These are phyloP conservation scores for Pseudozyma hubeiensis DNA, from an alignment of 1,284 basidiomycete species.

Conservation along the genomic window DNA sequence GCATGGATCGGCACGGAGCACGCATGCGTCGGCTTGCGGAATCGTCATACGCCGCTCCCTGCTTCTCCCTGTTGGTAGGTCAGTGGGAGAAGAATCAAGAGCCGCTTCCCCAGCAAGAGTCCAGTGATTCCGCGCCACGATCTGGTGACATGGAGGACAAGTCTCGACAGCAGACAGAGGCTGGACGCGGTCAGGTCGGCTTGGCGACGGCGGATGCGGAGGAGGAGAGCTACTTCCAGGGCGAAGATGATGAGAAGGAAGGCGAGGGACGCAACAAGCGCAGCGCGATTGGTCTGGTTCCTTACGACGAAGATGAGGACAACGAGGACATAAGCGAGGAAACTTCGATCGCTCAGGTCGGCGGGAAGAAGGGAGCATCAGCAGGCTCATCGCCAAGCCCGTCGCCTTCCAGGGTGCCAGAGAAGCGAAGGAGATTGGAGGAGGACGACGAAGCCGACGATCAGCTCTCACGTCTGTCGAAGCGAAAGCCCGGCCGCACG, in stretches of 20 bases:
- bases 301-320: constrained; percentile 79
- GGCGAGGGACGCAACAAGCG: constrained; percentile 70
- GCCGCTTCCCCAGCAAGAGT: constrained; percentile 29
- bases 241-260: constrained; percentile 75
- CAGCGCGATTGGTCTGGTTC: constrained; percentile 75
- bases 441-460: constrained; percentile 50
- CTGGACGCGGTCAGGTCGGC: constrained; percentile 60
- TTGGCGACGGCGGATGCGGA: constrained; percentile 75
- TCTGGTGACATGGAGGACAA: constrained; percentile 17
- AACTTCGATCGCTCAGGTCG: constrained; percentile 13
- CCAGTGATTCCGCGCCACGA: constrained; percentile 11
- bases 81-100: constrained; percentile 93
- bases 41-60: constrained; percentile 75
- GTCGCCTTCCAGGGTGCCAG: constrained; percentile 72
- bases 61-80: constrained; percentile 79
- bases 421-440: constrained; percentile 70
- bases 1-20: constrained; percentile 82
- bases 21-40: constrained; percentile 77
- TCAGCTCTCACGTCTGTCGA: constrained; percentile 42
- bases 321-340: constrained; percentile 24
- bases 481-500: constrained; percentile 40
- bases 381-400: constrained; percentile 64
- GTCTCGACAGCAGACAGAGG: constrained; percentile 44
- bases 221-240: constrained; percentile 88
- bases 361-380: background rate